Evolutionary conservation across 1,284 basidiomycete species (phyloP).

Genomic region (Xerocomus amazonicus): DNA sequence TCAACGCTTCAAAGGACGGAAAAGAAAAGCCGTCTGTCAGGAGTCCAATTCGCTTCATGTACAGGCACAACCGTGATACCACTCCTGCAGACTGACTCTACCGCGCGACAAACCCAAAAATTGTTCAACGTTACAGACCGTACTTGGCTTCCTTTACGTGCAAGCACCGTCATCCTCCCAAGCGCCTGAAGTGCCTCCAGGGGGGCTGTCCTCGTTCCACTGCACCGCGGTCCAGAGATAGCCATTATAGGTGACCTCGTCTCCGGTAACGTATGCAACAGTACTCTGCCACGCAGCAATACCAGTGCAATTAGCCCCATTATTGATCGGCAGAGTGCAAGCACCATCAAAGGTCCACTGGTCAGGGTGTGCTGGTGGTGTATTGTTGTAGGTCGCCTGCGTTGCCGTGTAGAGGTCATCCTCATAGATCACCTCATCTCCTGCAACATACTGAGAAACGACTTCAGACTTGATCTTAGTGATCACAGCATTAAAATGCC

Average conservation of each 20-base stretch:
- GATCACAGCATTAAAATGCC: neutral
- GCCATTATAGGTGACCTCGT: slow-evolving; percentile 11
- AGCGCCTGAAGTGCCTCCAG: slow-evolving; percentile 25
- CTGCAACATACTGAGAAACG: slow-evolving; percentile 19
- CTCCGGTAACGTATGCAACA: slow-evolving; percentile 17
- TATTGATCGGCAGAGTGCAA: slow-evolving; percentile 22
- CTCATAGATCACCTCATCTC: slow-evolving; percentile 21
- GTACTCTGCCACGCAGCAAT: slow-evolving; percentile 15
- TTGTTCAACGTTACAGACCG: too few relatives aligned
- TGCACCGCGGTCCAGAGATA: slow-evolving; percentile 25
- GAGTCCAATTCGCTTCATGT: too few relatives aligned
- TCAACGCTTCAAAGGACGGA: too few relatives aligned
- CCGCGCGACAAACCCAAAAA: too few relatives aligned
- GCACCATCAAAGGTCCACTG: slow-evolving; percentile 18
- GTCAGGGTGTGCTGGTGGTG: slow-evolving; percentile 14
- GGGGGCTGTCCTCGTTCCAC: slow-evolving; percentile 23
- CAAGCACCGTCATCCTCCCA: slow-evolving; percentile 28
- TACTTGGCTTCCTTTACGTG: neutral
- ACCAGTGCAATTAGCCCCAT: slow-evolving; percentile 21
- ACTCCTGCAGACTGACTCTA: too few relatives aligned
- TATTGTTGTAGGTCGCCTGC: slow-evolving; percentile 30
- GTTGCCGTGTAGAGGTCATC: slow-evolving; percentile 21
- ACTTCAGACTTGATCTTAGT: neutral
- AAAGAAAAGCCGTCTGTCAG: too few relatives aligned
- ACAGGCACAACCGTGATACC: too few relatives aligned